Conservation (phyloP, 108 stramenopile species). For the Pseudonitzschia pungens region DNA sequence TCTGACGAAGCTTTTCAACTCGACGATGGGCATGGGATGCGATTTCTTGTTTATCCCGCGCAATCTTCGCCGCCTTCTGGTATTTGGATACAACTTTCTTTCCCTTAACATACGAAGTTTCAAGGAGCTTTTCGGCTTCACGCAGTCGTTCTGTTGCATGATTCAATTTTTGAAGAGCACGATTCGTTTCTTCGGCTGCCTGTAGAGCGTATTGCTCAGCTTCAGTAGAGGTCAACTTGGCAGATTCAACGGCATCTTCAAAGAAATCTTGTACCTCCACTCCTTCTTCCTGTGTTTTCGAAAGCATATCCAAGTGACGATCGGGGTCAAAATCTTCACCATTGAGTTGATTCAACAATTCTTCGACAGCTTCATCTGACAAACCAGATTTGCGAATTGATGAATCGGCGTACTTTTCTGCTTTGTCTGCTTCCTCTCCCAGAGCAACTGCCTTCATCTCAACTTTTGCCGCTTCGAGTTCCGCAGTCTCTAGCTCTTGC, state of each 20-base stretch:
- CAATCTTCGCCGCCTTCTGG: slow-evolving; percentile 57
- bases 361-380: slow-evolving; percentile 22
- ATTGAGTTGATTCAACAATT: slow-evolving; percentile 19
- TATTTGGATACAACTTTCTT: slow-evolving; percentile 48
- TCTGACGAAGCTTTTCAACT: slow-evolving; percentile 51
- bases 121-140: slow-evolving; percentile 54
- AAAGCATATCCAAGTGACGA: slow-evolving; percentile 13
- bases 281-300: slow-evolving; percentile 43
- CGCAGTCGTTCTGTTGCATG: slow-evolving; percentile 49
- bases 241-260: slow-evolving; percentile 56
- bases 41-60: slow-evolving; percentile 65
- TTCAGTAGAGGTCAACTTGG: slow-evolving; percentile 38
- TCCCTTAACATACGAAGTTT: slow-evolving; percentile 41
- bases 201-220: slow-evolving; percentile 56
- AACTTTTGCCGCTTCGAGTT: slow-evolving; percentile 34
- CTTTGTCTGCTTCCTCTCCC: slow-evolving; percentile 35
- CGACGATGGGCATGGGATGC: slow-evolving; percentile 52
- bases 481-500: slow-evolving; percentile 24
- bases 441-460: slow-evolving; percentile 37
- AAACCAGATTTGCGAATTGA: slow-evolving; percentile 35
- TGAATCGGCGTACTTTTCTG: slow-evolving; percentile 43
- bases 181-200: slow-evolving; percentile 52
- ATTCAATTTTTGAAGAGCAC: slow-evolving; percentile 45
- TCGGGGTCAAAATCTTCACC: slow-evolving; percentile 25
- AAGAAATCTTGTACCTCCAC: slow-evolving; percentile 67